Evolutionary conservation across 352 stramenopile species (phyloP).

Genomic region (Plasmopara halstedii): DNA sequence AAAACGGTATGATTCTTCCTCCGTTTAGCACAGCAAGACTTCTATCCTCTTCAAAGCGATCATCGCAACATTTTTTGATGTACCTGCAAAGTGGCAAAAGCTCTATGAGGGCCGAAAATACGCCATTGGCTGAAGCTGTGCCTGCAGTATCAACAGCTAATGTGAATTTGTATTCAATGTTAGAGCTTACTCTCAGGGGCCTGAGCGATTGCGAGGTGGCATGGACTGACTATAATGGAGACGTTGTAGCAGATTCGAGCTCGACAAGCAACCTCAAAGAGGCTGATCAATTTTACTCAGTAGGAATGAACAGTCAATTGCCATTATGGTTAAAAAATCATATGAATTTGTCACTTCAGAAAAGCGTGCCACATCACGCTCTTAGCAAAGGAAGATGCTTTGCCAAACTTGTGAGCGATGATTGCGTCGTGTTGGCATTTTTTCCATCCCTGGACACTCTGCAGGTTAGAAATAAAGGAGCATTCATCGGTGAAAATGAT

Average conservation of each 20-base stretch:
- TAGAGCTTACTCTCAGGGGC: constrained; percentile 63
- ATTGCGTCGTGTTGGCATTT: constrained; percentile 72
- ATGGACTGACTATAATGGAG: constrained; percentile 72
- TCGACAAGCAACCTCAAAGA: constrained; percentile 14
- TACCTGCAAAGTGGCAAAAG: constrained; percentile 50
- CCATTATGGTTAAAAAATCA: constrained; percentile 67
- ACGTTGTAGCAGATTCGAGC: constrained; percentile 18
- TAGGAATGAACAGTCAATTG: constrained; percentile 48
- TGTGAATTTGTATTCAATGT: constrained; percentile 80
- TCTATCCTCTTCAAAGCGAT: constrained; percentile 51
- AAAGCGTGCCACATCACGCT: constrained; percentile 21
- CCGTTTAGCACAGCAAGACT: constrained; percentile 82
- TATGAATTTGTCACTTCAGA: constrained; percentile 33
- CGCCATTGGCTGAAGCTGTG: background rate
- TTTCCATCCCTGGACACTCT: constrained; percentile 60
- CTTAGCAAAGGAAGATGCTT: constrained; percentile 82
- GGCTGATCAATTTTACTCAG: constrained; percentile 31
- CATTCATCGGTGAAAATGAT: constrained; percentile 5
- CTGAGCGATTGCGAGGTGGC: constrained; percentile 81
- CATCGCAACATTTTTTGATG: constrained; percentile 80
- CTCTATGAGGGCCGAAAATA: constrained; percentile 2
- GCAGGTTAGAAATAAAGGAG: constrained; percentile 21
- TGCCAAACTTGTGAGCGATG: constrained; percentile 67
- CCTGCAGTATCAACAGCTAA: constrained; percentile 55
- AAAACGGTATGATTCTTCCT: constrained; percentile 50